These are phyloP conservation scores for Backusella australiensis DNA, from an alignment of 192 early-diverging fungal genomes.

Conservation along the genomic window DNA sequence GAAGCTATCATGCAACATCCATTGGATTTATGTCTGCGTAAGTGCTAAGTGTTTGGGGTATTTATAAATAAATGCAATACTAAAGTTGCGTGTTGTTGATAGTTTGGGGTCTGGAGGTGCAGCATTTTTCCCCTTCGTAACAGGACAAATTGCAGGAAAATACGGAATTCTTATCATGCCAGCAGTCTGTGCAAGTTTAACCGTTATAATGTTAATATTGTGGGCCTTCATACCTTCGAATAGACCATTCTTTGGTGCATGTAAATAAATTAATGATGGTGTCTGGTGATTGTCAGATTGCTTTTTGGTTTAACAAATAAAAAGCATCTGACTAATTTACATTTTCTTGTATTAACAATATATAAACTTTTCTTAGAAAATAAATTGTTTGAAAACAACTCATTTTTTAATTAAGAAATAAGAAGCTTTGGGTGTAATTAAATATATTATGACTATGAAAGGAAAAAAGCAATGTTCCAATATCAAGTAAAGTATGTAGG, in stretches of 20 bases:
- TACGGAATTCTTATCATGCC: slow-evolving; percentile 25
- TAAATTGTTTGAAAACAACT: neutral
- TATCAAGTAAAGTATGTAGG: neutral
- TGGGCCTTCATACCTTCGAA: slow-evolving; percentile 26
- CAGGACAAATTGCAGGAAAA: slow-evolving; percentile 17
- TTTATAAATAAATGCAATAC: neutral
- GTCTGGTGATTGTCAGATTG: neutral
- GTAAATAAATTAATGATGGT: neutral
- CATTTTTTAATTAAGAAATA: neutral
- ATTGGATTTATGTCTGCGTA: slow-evolving; percentile 35
- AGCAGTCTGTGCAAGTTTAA: slow-evolving; percentile 7
- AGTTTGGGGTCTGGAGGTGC: slow-evolving; percentile 26
- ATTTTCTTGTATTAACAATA: neutral
- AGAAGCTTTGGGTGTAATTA: neutral
- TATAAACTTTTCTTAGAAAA: neutral
- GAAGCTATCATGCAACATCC: slow-evolving; percentile 21
- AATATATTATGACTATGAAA: neutral
- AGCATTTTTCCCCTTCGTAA: slow-evolving; percentile 25
- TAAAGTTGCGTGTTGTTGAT: neutral
- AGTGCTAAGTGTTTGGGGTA: neutral
- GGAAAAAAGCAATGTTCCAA: neutral
- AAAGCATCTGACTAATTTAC: neutral
- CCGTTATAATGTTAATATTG: slow-evolving; percentile 13
- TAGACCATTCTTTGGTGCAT: slow-evolving; percentile 4
- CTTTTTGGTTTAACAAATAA: neutral